Evolutionary conservation across 164 flowering plant species (phyloP).

Genomic region (Saururus chinensis): DNA sequence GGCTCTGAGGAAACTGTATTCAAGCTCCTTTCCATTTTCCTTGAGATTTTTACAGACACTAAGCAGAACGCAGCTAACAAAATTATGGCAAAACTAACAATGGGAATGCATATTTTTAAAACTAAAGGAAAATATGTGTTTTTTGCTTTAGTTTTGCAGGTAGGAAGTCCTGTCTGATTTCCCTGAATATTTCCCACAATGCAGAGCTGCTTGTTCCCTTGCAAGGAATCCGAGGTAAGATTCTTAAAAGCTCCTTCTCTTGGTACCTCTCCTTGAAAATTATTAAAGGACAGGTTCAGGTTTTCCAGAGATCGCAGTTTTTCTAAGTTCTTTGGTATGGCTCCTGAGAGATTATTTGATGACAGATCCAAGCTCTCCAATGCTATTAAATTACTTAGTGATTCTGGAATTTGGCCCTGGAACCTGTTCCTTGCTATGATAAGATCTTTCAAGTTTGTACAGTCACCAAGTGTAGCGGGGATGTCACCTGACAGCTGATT

Average conservation of each 20-base stretch:
- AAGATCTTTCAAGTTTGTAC: conserved; percentile 8
- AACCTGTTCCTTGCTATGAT: conserved; percentile 14
- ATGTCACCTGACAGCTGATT: conserved; percentile 20
- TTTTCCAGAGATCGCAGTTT: conserved; percentile 3
- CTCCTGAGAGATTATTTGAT: conserved; percentile 21
- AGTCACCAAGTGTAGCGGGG: conserved; percentile 16
- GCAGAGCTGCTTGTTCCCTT: conserved; percentile 28
- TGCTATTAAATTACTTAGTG: conserved; percentile 10
- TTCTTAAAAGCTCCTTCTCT: conserved; percentile 21
- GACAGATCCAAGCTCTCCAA: conserved; percentile 16
- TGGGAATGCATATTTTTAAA: neutral
- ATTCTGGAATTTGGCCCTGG: conserved; percentile 16
- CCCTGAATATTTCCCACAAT: conserved; percentile 10
- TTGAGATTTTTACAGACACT: neutral
- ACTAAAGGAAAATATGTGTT: neutral
- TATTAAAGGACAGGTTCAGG: conserved; percentile 26
- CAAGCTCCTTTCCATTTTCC: neutral
- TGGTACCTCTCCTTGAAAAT: conserved; percentile 31
- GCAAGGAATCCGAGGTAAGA: conserved; percentile 13
- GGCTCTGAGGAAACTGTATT: neutral
- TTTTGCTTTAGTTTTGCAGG: conserved; percentile 16
- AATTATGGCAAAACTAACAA: neutral
- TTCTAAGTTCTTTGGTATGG: conserved; percentile 13
- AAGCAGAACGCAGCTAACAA: neutral
- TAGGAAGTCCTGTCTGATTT: conserved; percentile 2